Evolutionary conservation across 768 basidiomycete species (phyloP).

Genomic region (Boletus huronensis): DNA sequence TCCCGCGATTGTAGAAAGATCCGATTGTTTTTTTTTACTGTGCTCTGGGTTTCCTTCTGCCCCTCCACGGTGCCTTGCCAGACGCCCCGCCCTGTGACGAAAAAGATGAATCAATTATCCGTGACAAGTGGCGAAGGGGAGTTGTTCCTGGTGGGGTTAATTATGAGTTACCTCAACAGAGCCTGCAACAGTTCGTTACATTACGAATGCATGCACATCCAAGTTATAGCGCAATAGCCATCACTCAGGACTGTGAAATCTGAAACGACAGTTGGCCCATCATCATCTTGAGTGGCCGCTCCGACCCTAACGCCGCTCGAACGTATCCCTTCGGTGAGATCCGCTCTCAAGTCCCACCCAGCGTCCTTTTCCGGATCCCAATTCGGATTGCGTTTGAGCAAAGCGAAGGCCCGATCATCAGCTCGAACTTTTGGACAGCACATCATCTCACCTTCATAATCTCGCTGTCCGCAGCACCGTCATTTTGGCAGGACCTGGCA

Average conservation of each 20-base stretch:
- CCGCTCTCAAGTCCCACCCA: constrained; percentile 24
- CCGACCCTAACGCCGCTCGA: constrained; percentile 22
- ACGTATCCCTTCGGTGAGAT: constrained; percentile 21
- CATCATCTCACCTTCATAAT: constrained; percentile 20
- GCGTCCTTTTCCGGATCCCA: constrained; percentile 21
- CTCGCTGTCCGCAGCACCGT: constrained; percentile 8
- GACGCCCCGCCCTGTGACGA: not conserved
- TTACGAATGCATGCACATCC: not conserved
- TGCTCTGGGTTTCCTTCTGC: not conserved
- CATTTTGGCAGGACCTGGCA: constrained; percentile 8
- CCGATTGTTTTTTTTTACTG: not conserved
- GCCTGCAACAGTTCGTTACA: not conserved
- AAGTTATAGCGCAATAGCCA: constrained; percentile 9
- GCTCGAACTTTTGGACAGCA: constrained; percentile 10
- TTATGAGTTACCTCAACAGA: not conserved
- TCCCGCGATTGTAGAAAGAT: constrained; percentile 13
- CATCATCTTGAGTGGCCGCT: not conserved
- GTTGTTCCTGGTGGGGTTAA: not conserved
- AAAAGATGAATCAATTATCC: not conserved
- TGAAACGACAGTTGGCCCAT: constrained; percentile 21
- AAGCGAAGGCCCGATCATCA: constrained; percentile 23
- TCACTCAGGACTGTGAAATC: not conserved
- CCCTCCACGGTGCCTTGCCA: not conserved
- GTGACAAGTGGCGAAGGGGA: constrained; percentile 6
- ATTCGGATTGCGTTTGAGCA: constrained; percentile 13